Base-by-base conservation (phyloP, 208 protist genomes). In the Wallacemonas collosoma region DNA sequence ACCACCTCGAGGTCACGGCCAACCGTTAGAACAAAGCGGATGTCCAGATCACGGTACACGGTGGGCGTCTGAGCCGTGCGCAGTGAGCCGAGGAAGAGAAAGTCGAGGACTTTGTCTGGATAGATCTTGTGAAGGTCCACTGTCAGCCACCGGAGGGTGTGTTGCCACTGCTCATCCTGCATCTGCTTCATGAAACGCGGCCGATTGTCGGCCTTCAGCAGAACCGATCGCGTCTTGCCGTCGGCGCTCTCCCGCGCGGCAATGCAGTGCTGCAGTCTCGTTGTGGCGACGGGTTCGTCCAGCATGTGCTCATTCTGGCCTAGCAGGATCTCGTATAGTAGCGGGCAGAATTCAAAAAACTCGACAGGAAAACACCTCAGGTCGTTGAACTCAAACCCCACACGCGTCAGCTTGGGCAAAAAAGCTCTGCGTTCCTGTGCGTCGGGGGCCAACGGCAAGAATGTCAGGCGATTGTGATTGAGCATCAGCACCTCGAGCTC, bases 121-220 rank as follows among this genome's bases (percentile, higher is more conserved):
- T 96, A 97, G 38, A 97, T 93, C 58, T 95, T 96, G 72, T 95
- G 83, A 2, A 93, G 68, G 51, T 89, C 63, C n/a, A 97, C 64
- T 6, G 80, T 79, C 35, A 93, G 69, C 87, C 89, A 93, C 36
- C 85, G 86, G 58, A 91, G 43, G 43, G 69, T 80, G 8, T 1
- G 51, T 0, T 63, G 51, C 89, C 87, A 94, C 15, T 83, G 39
- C 57, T 92, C 80, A 3, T 70, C 63, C 17, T 80, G 56, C 57
- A 94, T 83, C 70, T 94, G 89, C 51, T 72, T 14, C 14, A 96
- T 65, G 67, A 94, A 80, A 15, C 79, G 73, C 4, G 91, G 91
- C 41, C 86, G 81, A 75, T 96, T 96, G 71, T 94, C 89, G 1
- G 36, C 11, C 14, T 40, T 39, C 8, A 65, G 43, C 4, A 65